phyloP scores from a whole-genome alignment of 1,139 yeast genomes.

The Hyphopichia pseudoburtonii region DNA sequence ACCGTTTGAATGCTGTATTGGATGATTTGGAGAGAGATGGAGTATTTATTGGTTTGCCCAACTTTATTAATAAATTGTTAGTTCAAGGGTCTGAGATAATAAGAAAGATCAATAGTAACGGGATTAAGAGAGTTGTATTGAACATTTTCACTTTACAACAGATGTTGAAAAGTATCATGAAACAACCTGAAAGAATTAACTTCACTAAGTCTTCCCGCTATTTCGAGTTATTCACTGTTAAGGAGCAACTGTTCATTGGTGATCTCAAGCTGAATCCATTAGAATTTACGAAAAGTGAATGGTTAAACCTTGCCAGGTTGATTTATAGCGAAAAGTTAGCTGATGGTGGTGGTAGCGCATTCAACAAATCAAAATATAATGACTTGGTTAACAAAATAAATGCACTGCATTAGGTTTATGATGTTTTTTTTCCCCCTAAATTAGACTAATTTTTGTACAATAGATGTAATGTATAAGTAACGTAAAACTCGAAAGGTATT shows the following conservation, averaged over 20 bases:
- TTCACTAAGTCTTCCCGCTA: slow-evolving; percentile 58
- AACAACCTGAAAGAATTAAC: slow-evolving; percentile 57
- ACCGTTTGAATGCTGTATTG: slow-evolving; percentile 31
- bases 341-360: slow-evolving; percentile 40
- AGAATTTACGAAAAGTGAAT: slow-evolving; percentile 25
- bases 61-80: slow-evolving; percentile 55
- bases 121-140: slow-evolving; percentile 64
- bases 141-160: slow-evolving; percentile 77
- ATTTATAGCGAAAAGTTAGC: slow-evolving; percentile 47
- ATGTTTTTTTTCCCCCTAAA: slow-evolving; percentile 10
- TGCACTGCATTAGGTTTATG: too few relatives aligned
- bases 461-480: slow-evolving; percentile 10
- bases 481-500: neutral
- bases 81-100: slow-evolving; percentile 62
- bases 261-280: slow-evolving; percentile 18
- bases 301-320: slow-evolving; percentile 36
- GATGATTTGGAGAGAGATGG: slow-evolving; percentile 28
- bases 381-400: slow-evolving; percentile 35
- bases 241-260: slow-evolving; percentile 36
- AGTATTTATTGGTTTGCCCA: slow-evolving; percentile 54
- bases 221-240: slow-evolving; percentile 53
- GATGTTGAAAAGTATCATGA: slow-evolving; percentile 62
- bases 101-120: slow-evolving; percentile 57
- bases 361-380: slow-evolving; percentile 39
- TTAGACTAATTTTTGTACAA: slow-evolving; percentile 5